Evolutionary conservation across 202 grass and related monocot genomes (phyloP), one percentile per base, ranked within the genome.

Genomic region (Digitaria exilis): DNA sequence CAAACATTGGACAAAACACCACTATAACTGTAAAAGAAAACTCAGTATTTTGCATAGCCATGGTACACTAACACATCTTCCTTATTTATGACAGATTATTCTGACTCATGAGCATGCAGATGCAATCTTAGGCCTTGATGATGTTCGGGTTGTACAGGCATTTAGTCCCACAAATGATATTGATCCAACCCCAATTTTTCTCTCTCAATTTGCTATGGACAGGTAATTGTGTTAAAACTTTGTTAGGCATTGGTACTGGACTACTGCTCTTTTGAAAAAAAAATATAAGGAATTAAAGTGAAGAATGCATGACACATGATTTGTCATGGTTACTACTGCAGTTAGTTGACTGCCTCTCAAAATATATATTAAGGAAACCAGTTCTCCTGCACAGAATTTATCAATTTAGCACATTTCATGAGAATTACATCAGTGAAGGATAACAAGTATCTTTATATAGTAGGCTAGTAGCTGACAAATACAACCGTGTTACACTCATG

Each of bases 81-180:
- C 42, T 76, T 80, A 51, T 82, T 73, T 44, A n/a, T 78, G 64
- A 69, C 89, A 98, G 96, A 93, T 98, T 90, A 32, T 98, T 90
- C 87, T 98, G 59, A 98, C 91, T 41, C 96, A 98, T 90, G 96
- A 98, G 71, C 96, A 98, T 72, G 93, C 93, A 78, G 93, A 98
- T 92, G 96, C 92, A 71, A 73, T 84, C 84, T 84, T 98, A 73
- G 96, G 96, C 30, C 92, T 98, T 90, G 96, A 98, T 73, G 96
- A 98, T 89, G 51, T 98, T 71, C 85, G 96, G 55, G 78, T 90
- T 4, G 89, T 98, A 71, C 96, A 98, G 69, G 66, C 89, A 58
- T 90, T 50, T 89, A 98, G 93, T 84, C 39, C 87, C 78, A 89
- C 80, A 51, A 98, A 98, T 87, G 91, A 98, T 79, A 96, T 94